Conservation (phyloP, 1,139 yeast species). For the Debaryomyces singareniensis region DNA sequence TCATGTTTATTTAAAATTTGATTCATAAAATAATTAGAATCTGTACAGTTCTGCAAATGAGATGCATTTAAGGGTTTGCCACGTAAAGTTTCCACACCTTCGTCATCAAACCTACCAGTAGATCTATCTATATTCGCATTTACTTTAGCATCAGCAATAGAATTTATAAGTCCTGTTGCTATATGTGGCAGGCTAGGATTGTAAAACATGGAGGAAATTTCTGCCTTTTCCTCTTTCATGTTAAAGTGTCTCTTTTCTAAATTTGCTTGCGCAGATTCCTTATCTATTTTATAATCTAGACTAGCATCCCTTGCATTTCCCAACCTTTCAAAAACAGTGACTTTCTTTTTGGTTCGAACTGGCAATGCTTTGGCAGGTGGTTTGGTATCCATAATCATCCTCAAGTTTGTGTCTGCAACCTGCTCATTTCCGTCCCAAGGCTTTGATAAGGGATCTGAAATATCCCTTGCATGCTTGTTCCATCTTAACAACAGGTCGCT, state of each 20-base stretch:
- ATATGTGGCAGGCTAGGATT: constrained; percentile 26
- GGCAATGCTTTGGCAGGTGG: constrained; percentile 24
- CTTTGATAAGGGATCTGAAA: constrained; percentile 34
- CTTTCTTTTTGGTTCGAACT: neutral
- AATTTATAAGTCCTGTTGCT: constrained; percentile 43
- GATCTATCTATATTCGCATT: constrained; percentile 60
- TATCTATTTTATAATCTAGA: constrained; percentile 54
- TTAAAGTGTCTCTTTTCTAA: constrained; percentile 52
- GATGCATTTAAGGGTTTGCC: constrained; percentile 54
- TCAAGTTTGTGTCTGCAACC: constrained; percentile 40
- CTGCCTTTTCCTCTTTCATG: constrained; percentile 54
- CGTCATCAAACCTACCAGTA: constrained; percentile 55
- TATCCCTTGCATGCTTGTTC: constrained; percentile 46
- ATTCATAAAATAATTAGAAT: constrained; percentile 37
- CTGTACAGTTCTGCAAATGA: constrained; percentile 54
- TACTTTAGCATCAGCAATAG: constrained; percentile 68
- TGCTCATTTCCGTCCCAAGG: constrained; percentile 73
- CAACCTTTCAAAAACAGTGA: constrained; percentile 32
- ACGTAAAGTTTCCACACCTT: constrained; percentile 42
- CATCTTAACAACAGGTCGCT: constrained; percentile 22
- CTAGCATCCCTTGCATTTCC: constrained; percentile 59
- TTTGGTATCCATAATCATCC: constrained; percentile 59
- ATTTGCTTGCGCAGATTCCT: constrained; percentile 11
- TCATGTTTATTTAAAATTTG: constrained; percentile 68
- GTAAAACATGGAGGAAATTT: constrained; percentile 52